Evolutionary conservation across 2,329 filamentous ascomycete genomes (phyloP).

Genomic region (Trichoderma sp.): DNA sequence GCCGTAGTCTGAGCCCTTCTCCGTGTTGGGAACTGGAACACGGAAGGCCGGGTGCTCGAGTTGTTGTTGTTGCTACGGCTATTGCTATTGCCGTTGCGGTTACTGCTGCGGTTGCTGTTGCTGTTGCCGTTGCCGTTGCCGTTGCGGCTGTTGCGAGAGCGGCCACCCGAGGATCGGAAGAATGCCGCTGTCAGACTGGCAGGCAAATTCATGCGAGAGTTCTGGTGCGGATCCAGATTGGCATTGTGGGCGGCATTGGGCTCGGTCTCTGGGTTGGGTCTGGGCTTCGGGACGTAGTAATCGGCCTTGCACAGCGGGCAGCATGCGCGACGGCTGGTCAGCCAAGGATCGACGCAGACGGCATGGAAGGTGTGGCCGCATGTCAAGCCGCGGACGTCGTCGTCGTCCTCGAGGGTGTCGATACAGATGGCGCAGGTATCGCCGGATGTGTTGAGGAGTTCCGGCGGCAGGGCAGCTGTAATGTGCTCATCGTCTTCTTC

Average conservation of each 20-base stretch:
- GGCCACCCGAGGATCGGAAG: slow-evolving; percentile 36
- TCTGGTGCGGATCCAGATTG: slow-evolving; percentile 44
- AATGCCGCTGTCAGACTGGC: slow-evolving; percentile 47
- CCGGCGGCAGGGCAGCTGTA: slow-evolving; percentile 77
- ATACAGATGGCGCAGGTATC: slow-evolving; percentile 97
- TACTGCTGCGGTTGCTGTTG: not conserved
- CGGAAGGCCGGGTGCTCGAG: slow-evolving; percentile 12
- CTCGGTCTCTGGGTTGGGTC: slow-evolving; percentile 52
- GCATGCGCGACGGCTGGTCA: slow-evolving; percentile 90
- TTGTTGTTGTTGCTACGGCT: slow-evolving; percentile 5
- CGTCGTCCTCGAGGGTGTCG: slow-evolving; percentile 90
- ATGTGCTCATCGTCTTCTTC: slow-evolving; percentile 83
- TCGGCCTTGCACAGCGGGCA: slow-evolving; percentile 98
- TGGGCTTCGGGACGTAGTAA: slow-evolving; percentile 93
- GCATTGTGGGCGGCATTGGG: slow-evolving; percentile 30
- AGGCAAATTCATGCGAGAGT: slow-evolving; percentile 55
- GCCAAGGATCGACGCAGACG: slow-evolving; percentile 92
- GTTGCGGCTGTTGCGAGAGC: not conserved
- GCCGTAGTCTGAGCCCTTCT: slow-evolving; percentile 1
- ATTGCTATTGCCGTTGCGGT: not conserved
- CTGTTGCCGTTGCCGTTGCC: not conserved
- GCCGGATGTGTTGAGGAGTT: slow-evolving; percentile 78
- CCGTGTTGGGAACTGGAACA: slow-evolving; percentile 11
- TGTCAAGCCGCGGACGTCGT: slow-evolving; percentile 89
- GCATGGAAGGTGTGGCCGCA: slow-evolving; percentile 99